These are phyloP conservation scores for Monosporascus sp. DNA, from an alignment of 2,329 filamentous ascomycete species.

Conservation along the genomic window DNA sequence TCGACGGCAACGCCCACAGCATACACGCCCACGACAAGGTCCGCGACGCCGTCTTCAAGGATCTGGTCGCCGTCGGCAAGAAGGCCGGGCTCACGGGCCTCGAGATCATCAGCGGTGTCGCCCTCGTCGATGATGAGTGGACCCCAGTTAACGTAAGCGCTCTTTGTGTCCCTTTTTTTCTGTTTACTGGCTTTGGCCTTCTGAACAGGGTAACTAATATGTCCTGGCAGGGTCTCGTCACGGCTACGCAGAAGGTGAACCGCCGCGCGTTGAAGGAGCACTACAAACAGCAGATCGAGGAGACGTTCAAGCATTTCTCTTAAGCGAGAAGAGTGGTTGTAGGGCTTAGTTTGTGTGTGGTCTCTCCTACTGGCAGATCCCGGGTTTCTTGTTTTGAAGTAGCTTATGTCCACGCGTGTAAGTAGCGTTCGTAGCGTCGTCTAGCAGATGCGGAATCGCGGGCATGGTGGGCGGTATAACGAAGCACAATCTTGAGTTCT, in stretches of 20 bases:
- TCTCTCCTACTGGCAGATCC: too few relatives aligned
- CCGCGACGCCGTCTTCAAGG: conserved; percentile 56
- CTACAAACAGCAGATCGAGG: conserved; percentile 48
- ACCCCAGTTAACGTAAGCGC: conserved; percentile 73
- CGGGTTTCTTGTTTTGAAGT: neutral
- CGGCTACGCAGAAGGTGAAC: conserved; percentile 59
- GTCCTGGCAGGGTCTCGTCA: conserved; percentile 47
- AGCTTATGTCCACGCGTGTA: neutral
- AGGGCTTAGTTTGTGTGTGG: neutral
- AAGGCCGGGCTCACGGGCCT: conserved; percentile 63
- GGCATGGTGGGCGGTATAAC: too few relatives aligned
- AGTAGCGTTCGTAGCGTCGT: neutral
- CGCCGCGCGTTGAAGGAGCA: conserved; percentile 44
- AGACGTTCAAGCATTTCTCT: conserved; percentile 27
- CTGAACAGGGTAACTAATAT: conserved; percentile 1
- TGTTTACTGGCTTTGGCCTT: neutral
- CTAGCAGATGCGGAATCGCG: too few relatives aligned
- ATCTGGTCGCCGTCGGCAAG: conserved; percentile 60
- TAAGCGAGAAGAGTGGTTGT: neutral
- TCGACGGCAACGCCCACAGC: conserved; percentile 61
- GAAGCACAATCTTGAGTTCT: too few relatives aligned
- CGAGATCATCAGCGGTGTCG: conserved; percentile 71
- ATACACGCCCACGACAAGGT: conserved; percentile 66
- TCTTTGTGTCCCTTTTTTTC: neutral
- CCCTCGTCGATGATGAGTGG: conserved; percentile 83